Percentiles rank a stretch among this genome's conserved stretches.
phyloP scores from a whole-genome alignment of 768 basidiomycete species.

The Trametes sanguinea region DNA sequence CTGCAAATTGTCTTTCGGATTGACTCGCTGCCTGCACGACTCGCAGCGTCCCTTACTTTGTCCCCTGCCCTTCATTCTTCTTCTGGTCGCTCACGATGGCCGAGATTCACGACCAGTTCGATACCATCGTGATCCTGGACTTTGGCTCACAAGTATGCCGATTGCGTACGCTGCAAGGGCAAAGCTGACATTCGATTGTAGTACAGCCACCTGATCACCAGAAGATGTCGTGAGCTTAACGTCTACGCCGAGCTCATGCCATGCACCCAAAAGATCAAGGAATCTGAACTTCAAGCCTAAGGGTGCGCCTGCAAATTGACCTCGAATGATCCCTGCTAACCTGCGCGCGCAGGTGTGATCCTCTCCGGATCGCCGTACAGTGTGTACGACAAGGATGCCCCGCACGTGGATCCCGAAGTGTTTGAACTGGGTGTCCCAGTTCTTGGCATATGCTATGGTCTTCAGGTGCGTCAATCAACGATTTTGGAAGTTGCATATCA shows the following conservation, averaged over 20 bases:
- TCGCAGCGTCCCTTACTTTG: background rate
- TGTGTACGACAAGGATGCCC: constrained; percentile 90
- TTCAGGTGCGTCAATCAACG: constrained; percentile 61
- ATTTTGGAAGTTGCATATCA: background rate
- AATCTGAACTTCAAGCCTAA: constrained; percentile 94
- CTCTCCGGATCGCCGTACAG: constrained; percentile 98
- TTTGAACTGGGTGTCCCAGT: constrained; percentile 89
- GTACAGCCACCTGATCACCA: constrained; percentile 97
- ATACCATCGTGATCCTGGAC: constrained; percentile 94
- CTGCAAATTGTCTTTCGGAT: constrained; percentile 16
- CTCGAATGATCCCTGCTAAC: background rate
- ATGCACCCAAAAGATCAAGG: constrained; percentile 87
- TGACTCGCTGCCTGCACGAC: background rate
- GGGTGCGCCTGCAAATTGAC: constrained; percentile 49
- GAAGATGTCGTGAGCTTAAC: constrained; percentile 95
- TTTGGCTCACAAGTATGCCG: constrained; percentile 89
- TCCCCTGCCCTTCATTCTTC: background rate
- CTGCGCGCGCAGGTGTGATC: constrained; percentile 69
- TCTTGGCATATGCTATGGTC: constrained; percentile 95
- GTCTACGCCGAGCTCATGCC: constrained; percentile 98
- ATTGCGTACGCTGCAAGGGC: background rate
- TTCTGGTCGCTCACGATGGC: constrained; percentile 47
- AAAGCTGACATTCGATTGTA: constrained; percentile 37
- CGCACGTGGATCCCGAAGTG: constrained; percentile 90
- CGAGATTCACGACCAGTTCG: constrained; percentile 93